Percentiles rank a stretch among this genome's conserved stretches.
phyloP scores from a whole-genome alignment of 75 land plant genomes.

The Cryptomeria japonica region DNA sequence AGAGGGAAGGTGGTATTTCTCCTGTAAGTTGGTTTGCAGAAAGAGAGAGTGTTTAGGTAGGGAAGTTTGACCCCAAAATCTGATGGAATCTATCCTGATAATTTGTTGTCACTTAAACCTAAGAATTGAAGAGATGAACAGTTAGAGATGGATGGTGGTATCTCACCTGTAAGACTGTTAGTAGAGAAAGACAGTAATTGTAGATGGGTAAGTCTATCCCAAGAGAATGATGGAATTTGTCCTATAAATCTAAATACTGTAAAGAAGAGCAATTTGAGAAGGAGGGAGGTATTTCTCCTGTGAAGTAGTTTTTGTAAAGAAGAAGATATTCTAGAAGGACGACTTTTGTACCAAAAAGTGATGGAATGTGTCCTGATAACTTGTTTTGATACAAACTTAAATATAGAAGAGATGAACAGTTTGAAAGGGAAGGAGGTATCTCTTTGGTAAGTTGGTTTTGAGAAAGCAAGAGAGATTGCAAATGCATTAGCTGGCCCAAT shows the following conservation, averaged over 20 bases:
- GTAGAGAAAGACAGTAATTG: background rate
- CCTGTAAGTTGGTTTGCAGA: background rate
- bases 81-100: background rate
- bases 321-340: background rate
- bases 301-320: background rate
- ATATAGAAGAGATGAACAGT: background rate
- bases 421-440: background rate
- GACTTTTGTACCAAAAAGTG: background rate
- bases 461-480: slow-evolving; percentile 16
- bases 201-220: background rate
- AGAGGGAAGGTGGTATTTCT: background rate
- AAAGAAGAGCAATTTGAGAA: background rate
- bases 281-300: background rate
- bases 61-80: too few species aligned
- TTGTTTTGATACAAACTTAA: background rate
- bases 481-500: slow-evolving; percentile 12
- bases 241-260: background rate
- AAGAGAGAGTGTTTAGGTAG: slow-evolving; percentile 10
- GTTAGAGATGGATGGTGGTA: background rate
- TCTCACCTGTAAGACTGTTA: slow-evolving; percentile 1
- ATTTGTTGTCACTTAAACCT: background rate
- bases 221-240: background rate
- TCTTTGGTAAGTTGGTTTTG: background rate
- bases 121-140: background rate
- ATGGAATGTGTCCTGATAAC: background rate